Percentiles rank a stretch among this genome's conserved stretches.
Conservation (phyloP, 179 eudicot genomes). For the Actinidia polygama region DNA sequence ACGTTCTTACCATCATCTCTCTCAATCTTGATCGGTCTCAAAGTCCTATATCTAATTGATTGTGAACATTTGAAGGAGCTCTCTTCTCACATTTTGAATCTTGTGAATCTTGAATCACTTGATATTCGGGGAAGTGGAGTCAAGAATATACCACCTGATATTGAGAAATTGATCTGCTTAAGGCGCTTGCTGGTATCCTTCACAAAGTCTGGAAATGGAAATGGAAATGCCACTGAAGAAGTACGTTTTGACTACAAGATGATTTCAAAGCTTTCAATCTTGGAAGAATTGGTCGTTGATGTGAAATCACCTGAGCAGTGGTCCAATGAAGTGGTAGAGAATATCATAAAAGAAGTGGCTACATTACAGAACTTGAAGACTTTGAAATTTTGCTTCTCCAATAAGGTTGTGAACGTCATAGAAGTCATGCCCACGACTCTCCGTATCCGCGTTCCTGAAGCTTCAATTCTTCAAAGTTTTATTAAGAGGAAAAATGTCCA, state of each 20-base stretch:
- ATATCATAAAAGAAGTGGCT: slow-evolving; percentile 11
- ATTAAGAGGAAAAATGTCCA: not conserved
- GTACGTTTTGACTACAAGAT: not conserved
- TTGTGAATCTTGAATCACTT: slow-evolving; percentile 42
- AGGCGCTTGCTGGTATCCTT: slow-evolving; percentile 37
- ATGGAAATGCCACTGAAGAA: not conserved
- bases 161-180: slow-evolving; percentile 26
- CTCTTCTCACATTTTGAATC: slow-evolving; percentile 24
- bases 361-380: not conserved
- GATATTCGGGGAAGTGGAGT: slow-evolving; percentile 45
- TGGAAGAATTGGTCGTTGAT: slow-evolving; percentile 23
- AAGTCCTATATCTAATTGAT: slow-evolving; percentile 35
- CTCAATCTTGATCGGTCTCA: slow-evolving; percentile 29
- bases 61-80: slow-evolving; percentile 29
- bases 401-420: slow-evolving; percentile 10
- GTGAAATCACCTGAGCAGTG: slow-evolving; percentile 1
- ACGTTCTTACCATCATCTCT: slow-evolving; percentile 25
- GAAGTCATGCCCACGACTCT: not conserved
- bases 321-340: not conserved
- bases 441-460: not conserved
- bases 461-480: not conserved
- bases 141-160: slow-evolving; percentile 26
- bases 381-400: slow-evolving; percentile 1
- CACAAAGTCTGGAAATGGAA: not conserved
- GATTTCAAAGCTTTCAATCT: slow-evolving; percentile 11